Conservation (phyloP, 305 asterid genomes). For the Solanum hybrid region DNA sequence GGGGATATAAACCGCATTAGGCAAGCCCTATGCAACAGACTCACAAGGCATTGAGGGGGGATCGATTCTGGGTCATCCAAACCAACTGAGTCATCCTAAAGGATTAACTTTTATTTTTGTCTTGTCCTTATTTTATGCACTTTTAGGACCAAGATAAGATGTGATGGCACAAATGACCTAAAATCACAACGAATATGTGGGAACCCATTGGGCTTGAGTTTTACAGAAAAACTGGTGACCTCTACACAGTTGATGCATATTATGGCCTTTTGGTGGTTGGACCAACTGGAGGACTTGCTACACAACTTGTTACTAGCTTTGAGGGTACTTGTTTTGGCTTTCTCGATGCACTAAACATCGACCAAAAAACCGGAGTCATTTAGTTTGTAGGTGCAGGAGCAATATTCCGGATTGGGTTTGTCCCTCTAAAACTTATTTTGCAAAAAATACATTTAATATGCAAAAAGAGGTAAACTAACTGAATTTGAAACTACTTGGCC, state of each 20-base stretch:
- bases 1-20: no score
- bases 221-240: not conserved
- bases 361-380: not conserved
- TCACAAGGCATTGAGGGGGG: no score
- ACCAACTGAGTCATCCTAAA: no score
- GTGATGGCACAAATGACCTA: constrained; percentile 3
- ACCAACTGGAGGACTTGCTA: constrained; percentile 5
- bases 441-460: not conserved
- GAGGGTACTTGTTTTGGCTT: not conserved
- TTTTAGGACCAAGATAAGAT: not conserved
- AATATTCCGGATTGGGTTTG: not conserved
- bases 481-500: not conserved
- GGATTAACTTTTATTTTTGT: not conserved
- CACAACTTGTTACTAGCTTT: not conserved
- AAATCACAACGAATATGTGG: not conserved
- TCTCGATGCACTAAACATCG: not conserved
- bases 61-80: no score
- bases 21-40: no score
- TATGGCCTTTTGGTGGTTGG: not conserved
- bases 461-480: not conserved
- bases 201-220: not conserved
- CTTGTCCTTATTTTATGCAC: not conserved
- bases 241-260: not conserved
- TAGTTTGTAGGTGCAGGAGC: not conserved
- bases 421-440: not conserved